Conservation (phyloP, 768 basidiomycete genomes). For the Amanita jacksonii region DNA sequence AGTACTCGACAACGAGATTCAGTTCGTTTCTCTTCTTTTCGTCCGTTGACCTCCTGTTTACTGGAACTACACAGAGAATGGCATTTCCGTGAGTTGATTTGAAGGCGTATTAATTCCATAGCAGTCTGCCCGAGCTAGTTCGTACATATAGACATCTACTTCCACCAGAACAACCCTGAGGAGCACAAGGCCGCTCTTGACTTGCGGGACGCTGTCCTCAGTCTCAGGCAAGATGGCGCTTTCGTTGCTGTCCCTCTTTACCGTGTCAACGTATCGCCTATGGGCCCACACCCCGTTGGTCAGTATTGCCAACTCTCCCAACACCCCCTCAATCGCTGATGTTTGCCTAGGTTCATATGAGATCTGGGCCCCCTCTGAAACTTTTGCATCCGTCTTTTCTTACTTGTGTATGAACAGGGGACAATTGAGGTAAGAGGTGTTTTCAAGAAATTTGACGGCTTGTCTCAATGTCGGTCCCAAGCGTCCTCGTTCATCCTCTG, state of each 20-base stretch:
- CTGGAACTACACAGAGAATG: slow-evolving; percentile 46
- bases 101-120: too few relatives aligned
- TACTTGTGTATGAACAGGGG: slow-evolving; percentile 65
- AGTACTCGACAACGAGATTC: slow-evolving; percentile 53
- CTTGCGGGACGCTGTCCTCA: slow-evolving; percentile 62
- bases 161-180: slow-evolving; percentile 53
- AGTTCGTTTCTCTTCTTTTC: slow-evolving; percentile 27
- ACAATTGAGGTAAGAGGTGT: slow-evolving; percentile 58
- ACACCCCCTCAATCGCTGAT: background rate
- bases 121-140: background rate
- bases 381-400: slow-evolving; percentile 68
- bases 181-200: slow-evolving; percentile 58
- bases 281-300: slow-evolving; percentile 75
- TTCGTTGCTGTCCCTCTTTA: slow-evolving; percentile 73
- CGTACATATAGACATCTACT: slow-evolving; percentile 57
- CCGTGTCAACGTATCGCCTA: slow-evolving; percentile 57
- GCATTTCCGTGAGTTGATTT: slow-evolving; percentile 58
- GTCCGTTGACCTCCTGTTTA: background rate
- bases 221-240: slow-evolving; percentile 62
- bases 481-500: slow-evolving; percentile 66
- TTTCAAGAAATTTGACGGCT: too few relatives aligned
- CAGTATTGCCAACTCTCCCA: slow-evolving; percentile 14
- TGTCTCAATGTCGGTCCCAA: slow-evolving; percentile 16
- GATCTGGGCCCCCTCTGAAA: slow-evolving; percentile 70
- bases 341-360: slow-evolving; percentile 58